Evolutionary conservation across 768 basidiomycete species (phyloP).

Genomic region (Xerocomellus dryophilus): DNA sequence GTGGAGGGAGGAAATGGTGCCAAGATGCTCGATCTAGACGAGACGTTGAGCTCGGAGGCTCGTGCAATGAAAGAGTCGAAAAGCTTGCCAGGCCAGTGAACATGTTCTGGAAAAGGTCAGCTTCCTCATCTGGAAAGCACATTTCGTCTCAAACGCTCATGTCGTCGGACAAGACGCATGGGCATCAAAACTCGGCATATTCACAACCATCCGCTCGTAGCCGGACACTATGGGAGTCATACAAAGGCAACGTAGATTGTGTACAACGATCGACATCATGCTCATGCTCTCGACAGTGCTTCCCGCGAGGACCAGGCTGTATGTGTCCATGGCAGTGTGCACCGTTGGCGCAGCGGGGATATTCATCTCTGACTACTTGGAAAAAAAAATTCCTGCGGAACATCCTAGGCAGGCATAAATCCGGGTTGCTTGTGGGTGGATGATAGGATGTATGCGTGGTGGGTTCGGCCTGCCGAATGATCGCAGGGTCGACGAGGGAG

Average conservation of each 20-base stretch:
- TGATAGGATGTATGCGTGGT: constrained; percentile 5
- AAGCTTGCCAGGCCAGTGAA: constrained; percentile 74
- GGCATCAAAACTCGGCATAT: neutral
- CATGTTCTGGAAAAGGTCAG: constrained; percentile 39
- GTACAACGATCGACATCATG: constrained; percentile 4
- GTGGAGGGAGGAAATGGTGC: constrained; percentile 62
- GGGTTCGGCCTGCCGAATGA: constrained; percentile 15
- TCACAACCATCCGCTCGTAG: constrained; percentile 8
- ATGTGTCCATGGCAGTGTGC: constrained; percentile 48
- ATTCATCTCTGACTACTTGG: constrained; percentile 49
- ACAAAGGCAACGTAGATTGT: constrained; percentile 34
- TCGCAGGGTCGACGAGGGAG: neutral
- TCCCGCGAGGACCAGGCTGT: constrained; percentile 51
- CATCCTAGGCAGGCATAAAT: neutral
- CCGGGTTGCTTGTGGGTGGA: neutral
- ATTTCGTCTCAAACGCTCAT: constrained; percentile 11
- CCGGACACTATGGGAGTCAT: constrained; percentile 42
- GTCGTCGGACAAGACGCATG: constrained; percentile 8
- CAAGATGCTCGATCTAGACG: constrained; percentile 83
- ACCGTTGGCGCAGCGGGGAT: constrained; percentile 47
- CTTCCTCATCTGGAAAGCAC: neutral
- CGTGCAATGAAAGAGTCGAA: neutral
- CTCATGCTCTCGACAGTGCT: constrained; percentile 39
- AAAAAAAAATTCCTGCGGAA: constrained; percentile 36
- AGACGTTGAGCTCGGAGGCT: constrained; percentile 3